These are phyloP conservation scores for Picea mariana DNA, from an alignment of 83 land plant species.

Conservation along the genomic window DNA sequence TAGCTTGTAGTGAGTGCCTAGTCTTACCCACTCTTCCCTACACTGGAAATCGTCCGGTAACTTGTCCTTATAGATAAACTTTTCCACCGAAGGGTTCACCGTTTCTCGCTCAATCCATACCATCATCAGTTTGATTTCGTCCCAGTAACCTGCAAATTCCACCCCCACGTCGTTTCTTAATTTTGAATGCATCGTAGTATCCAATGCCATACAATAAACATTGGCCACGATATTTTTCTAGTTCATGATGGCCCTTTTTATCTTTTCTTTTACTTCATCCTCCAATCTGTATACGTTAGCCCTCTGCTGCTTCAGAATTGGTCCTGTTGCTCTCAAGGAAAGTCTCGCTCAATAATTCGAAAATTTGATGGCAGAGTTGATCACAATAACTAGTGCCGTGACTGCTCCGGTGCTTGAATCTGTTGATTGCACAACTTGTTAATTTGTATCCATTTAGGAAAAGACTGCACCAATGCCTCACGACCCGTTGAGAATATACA, in stretches of 20 bases:
- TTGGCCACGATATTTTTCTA: constrained; percentile 25
- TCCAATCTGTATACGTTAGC: constrained; percentile 14
- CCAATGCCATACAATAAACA: constrained; percentile 32
- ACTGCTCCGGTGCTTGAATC: too few species aligned
- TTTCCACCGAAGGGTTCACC: background rate
- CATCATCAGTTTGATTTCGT: constrained; percentile 36
- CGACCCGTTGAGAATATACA: too few species aligned
- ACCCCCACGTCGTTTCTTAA: constrained; percentile 26
- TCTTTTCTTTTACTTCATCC: constrained; percentile 13
- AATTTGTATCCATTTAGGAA: too few species aligned
- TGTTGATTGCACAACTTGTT: too few species aligned
- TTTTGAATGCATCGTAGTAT: too few species aligned
- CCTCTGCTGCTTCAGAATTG: constrained; percentile 32
- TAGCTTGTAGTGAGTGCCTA: constrained; percentile 48
- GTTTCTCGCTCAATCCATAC: too few species aligned
- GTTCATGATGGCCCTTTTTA: constrained; percentile 13
- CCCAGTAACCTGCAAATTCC: constrained; percentile 55
- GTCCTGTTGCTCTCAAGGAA: too few species aligned
- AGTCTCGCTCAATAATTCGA: constrained; percentile 49
- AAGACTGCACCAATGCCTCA: too few species aligned
- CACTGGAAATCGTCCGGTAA: constrained; percentile 60
- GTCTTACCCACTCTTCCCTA: constrained; percentile 35
- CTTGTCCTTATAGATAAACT: constrained; percentile 43
- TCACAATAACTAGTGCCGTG: too few species aligned
- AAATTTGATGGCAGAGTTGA: too few species aligned